These are phyloP conservation scores for Didymellaceae sp. DNA, from an alignment of 2,329 filamentous ascomycete genomes.

Conservation along the genomic window DNA sequence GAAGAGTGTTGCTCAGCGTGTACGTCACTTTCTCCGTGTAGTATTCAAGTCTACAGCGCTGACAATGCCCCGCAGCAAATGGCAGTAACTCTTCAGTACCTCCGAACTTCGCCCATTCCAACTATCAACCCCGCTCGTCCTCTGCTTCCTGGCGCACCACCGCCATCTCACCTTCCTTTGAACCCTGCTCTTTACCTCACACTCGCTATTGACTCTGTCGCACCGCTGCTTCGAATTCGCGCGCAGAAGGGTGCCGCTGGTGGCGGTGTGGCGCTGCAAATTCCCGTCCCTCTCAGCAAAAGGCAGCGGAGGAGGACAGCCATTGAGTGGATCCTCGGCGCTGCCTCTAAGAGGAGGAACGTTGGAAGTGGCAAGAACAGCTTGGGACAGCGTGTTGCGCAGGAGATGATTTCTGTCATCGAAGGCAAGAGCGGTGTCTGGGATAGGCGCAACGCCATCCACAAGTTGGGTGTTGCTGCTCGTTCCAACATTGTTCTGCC, in stretches of 20 bases:
- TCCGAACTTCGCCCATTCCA: conserved; percentile 84
- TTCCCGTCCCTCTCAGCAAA: conserved; percentile 77
- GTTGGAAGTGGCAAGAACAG: conserved; percentile 73
- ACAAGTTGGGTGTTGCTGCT: conserved; percentile 80
- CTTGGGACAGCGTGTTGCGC: conserved; percentile 79
- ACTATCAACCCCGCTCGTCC: conserved; percentile 73
- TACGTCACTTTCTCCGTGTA: conserved; percentile 53
- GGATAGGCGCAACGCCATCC: conserved; percentile 78
- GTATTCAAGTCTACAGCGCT: not conserved
- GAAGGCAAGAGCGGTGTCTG: conserved; percentile 85
- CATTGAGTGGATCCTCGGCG: conserved; percentile 86
- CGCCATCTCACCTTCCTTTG: conserved; percentile 79
- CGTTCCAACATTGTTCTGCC: conserved; percentile 70
- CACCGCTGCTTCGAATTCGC: conserved; percentile 82
- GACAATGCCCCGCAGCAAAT: conserved; percentile 69
- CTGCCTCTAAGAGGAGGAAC: conserved; percentile 78
- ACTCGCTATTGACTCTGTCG: conserved; percentile 89
- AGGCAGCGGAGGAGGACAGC: conserved; percentile 80
- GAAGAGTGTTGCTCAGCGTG: conserved; percentile 85
- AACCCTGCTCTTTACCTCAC: conserved; percentile 90
- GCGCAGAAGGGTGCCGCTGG: conserved; percentile 79
- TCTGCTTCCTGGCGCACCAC: conserved; percentile 77
- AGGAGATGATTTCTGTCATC: conserved; percentile 85
- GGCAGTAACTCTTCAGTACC: conserved; percentile 77
- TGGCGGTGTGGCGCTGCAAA: conserved; percentile 82